phyloP scores from a whole-genome alignment of 2,329 filamentous ascomycete genomes.

The Ascochyta clinopodiicola region DNA sequence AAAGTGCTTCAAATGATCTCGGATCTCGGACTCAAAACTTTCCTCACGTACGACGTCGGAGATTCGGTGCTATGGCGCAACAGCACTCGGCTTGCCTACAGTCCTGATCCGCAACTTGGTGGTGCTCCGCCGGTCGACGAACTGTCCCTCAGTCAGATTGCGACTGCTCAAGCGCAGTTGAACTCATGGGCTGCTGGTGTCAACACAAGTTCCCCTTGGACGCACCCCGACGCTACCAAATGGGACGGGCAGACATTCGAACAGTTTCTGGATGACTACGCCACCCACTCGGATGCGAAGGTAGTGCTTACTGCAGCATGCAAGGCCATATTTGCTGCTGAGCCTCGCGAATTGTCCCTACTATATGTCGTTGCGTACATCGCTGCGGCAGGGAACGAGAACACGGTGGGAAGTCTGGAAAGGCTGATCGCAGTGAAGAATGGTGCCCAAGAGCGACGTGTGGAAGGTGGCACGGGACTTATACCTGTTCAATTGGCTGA shows the following conservation, averaged over 20 bases:
- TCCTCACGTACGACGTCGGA: constrained; percentile 23
- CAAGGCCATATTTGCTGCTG: constrained; percentile 22
- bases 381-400: constrained; percentile 28
- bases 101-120: constrained; percentile 16
- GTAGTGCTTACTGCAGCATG: constrained; percentile 19
- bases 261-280: constrained; percentile 9
- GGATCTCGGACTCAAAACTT: constrained; percentile 27
- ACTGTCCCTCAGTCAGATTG: constrained; percentile 19
- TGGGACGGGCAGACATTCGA: constrained; percentile 26
- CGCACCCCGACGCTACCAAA: constrained; percentile 15
- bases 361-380: constrained; percentile 31
- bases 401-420: constrained; percentile 18
- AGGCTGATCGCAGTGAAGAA: constrained; percentile 17
- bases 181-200: constrained; percentile 27
- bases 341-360: constrained; percentile 23
- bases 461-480: constrained; percentile 30
- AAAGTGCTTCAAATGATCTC: constrained; percentile 23
- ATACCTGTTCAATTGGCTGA: constrained; percentile 26
- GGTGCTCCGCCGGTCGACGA: constrained; percentile 21
- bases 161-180: constrained; percentile 17
- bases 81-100: constrained; percentile 16
- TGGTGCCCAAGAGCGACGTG: constrained; percentile 29
- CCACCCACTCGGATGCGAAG: constrained; percentile 14
- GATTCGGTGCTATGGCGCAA: constrained; percentile 26
- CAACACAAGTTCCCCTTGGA: constrained; percentile 26